Base-by-base conservation (phyloP, 1,284 basidiomycete species). In the Melampsora americana region DNA sequence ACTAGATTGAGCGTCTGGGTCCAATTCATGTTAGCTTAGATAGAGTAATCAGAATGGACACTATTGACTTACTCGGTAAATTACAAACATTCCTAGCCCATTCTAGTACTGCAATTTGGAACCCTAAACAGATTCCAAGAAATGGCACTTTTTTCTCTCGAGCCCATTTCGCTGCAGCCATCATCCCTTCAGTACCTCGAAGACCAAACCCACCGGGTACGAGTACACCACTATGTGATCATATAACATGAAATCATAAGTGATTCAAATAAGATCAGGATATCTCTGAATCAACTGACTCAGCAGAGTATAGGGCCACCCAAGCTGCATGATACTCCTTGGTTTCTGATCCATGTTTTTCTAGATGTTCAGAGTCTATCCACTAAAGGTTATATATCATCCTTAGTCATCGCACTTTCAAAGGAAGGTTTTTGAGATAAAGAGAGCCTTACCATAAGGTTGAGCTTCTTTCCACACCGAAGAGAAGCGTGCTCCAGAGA, bases 101-200 rank as follows among this genome's bases (percentile, higher is more conserved):
- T 83, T 99, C 95, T 77, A 98, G 86, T 11, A 98, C 95, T 20
- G 95, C 94, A 67, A 99, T 87, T 83, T 99, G 96, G 88, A 99
- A 99, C 48, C 95, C 95, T 44, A 98, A 89, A 83, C 95, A 99
- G 83, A 99, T 95, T 74, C 95, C 95, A 53, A 99, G 85, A 87
- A 93, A 99, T 0, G 95, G 96, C 6, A 95, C 86, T 79, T 92
- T 92, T 82, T 96, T 91, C 84, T 98, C 94, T 78, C 96, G 87
- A 0, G 95, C 95, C 88, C 95, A 95, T 83, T 93, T 95, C 82
- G 95, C 93, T 26, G 96, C 96, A 64, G 93, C 87, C 80, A 98
- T 89, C 95, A 99, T 99, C 65, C 95, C 95, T 84, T 97, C 95
- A 0, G 92, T 95, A 30, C 95, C 95, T 62, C 96, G 91, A 7